Base-by-base conservation (phyloP, 1,284 basidiomycete genomes). In the Wolfiporia cocos region DNA sequence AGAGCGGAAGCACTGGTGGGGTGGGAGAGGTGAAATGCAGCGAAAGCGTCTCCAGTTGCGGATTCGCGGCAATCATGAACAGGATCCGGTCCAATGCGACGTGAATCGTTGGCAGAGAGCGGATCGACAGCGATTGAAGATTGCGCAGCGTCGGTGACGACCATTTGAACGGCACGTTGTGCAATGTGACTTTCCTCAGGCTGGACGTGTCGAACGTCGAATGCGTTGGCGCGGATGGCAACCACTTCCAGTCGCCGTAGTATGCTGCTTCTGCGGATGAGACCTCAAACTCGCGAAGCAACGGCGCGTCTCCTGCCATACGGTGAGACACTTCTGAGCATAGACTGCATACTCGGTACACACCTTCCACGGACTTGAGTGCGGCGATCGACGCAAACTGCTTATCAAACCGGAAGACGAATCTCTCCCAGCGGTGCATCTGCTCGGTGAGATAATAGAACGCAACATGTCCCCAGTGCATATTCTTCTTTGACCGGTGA, bases 341-440 rank as follows among this genome's bases (percentile, higher is more conserved):
- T 37, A 20, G 3, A 10, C 28, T 28, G 18, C 20, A 19, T 12
- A n/a, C 29, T 1, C 31, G 15, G 9, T 38, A 66, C 78, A 42
- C 47, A 84, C 83, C 81, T 44, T 68, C 71, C 49, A 87, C 78
- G 19, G 74, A 74, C 56, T 78, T 79, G 51, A 87, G 71, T 4
- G 85, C 83, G 35, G 67, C 65, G 59, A 86, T 73, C 11, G 82
- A 84, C 21, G 74, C 63, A 60, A 87, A 86, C 24, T 80, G 78
- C 55, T 76, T 79, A 52, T 86, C 82, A 51, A 85, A 87, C 36
- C 79, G 66, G 54, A 87, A 87, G 7, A 87, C 72, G 52, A 88
- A 88, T 18, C 85, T 70, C 54, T 83, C 71, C 85, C 85, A 88
- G 22, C 86, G 74, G 47, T 78, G 76, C 74, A 87, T 87, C 55